Percentiles rank a stretch among this genome's conserved stretches.
Conservation (phyloP, 1,284 basidiomycete genomes). For the Ceratobasidium sp. region DNA sequence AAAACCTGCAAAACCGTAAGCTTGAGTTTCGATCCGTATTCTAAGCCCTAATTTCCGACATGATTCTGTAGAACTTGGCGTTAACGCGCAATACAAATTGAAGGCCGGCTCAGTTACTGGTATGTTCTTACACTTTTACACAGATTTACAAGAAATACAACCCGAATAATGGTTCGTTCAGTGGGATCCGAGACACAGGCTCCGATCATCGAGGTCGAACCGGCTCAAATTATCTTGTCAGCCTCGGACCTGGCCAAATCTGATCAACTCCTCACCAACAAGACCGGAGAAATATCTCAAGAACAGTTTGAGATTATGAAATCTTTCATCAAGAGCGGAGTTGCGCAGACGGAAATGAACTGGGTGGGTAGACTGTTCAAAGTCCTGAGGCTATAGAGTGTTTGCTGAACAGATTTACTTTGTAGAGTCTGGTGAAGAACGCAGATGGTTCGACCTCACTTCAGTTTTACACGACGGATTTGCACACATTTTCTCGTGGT, state of each 20-base stretch:
- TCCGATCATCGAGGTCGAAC: slow-evolving; percentile 41
- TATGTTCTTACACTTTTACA: neutral
- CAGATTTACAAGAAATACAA: neutral
- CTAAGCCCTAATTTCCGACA: neutral
- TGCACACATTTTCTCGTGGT: slow-evolving; percentile 37
- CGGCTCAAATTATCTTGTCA: slow-evolving; percentile 35
- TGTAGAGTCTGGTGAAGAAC: slow-evolving; percentile 35
- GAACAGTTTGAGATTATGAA: slow-evolving; percentile 41
- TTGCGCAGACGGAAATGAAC: slow-evolving; percentile 39
- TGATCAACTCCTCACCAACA: slow-evolving; percentile 26
- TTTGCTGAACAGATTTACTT: neutral
- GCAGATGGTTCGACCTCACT: slow-evolving; percentile 14
- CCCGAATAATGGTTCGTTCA: too few relatives aligned
- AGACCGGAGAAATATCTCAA: slow-evolving; percentile 35
- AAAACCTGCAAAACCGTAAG: slow-evolving; percentile 64
- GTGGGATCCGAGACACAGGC: slow-evolving; percentile 39
- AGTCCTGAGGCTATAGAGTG: neutral
- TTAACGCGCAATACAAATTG: slow-evolving; percentile 36
- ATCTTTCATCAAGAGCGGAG: slow-evolving; percentile 18
- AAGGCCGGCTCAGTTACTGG: slow-evolving; percentile 18
- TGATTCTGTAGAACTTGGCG: slow-evolving; percentile 26
- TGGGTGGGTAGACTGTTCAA: slow-evolving; percentile 14
- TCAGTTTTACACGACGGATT: slow-evolving; percentile 39
- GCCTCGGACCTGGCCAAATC: slow-evolving; percentile 34
- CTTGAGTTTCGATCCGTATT: slow-evolving; percentile 13